phyloP scores from a whole-genome alignment of 331 rosid genomes.

The Malus hybrid region DNA sequence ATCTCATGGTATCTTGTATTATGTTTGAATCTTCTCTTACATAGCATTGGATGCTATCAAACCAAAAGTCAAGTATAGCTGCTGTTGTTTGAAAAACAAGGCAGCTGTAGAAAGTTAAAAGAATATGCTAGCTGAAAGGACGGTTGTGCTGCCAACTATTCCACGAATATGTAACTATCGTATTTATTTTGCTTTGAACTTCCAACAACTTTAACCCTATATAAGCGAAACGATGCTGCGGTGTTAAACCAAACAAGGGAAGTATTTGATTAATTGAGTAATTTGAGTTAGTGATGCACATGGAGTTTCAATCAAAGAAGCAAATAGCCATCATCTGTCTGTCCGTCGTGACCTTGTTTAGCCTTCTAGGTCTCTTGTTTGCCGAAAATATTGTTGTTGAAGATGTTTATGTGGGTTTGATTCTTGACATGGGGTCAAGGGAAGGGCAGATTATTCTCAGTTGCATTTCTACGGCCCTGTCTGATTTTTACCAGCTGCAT shows the following conservation, averaged over 20 bases:
- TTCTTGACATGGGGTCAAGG: constrained; percentile 5
- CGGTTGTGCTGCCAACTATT: too few species aligned
- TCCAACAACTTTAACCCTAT: neutral
- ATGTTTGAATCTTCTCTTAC: too few species aligned
- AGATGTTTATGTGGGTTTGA: neutral
- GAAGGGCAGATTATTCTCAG: neutral
- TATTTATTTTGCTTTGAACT: too few species aligned
- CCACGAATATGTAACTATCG: too few species aligned
- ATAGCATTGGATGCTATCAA: too few species aligned
- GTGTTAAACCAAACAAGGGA: neutral
- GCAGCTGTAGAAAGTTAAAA: too few species aligned
- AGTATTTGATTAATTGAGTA: neutral
- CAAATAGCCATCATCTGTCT: neutral
- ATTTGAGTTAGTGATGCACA: neutral
- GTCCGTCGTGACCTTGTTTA: neutral
- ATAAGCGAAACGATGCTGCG: neutral
- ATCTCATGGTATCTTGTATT: too few species aligned
- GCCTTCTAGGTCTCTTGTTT: neutral
- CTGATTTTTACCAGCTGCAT: constrained; percentile 3
- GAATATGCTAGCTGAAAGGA: too few species aligned
- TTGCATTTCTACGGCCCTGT: neutral
- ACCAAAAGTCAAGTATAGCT: too few species aligned
- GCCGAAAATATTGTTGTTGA: neutral
- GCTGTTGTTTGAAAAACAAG: too few species aligned
- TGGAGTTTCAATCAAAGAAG: neutral